phyloP scores from a whole-genome alignment of 805 yeast species.

The Pichia rugopelliculosa region DNA sequence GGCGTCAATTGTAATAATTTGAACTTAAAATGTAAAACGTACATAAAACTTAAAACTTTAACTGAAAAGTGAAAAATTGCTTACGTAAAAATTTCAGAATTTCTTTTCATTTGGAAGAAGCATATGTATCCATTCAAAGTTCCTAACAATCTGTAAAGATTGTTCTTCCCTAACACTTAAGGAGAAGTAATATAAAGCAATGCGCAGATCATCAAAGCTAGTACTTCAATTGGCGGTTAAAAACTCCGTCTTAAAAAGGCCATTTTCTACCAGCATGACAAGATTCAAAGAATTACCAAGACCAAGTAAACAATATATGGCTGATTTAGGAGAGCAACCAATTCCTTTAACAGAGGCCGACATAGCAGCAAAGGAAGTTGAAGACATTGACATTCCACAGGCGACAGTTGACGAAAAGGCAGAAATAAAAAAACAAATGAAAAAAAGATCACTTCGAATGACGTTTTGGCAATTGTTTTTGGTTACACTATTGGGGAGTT shows the following conservation, averaged over 20 bases:
- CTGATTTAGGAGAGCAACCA: constrained; percentile 25
- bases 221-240: neutral
- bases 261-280: neutral
- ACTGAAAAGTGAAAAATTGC: too few relatives aligned
- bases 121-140: too few relatives aligned
- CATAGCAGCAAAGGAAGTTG: constrained; percentile 11
- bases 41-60: too few relatives aligned
- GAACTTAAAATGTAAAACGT: too few relatives aligned
- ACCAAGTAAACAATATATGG: constrained; percentile 20
- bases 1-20: too few relatives aligned
- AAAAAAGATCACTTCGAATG: constrained; percentile 26
- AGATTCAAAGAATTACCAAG: constrained; percentile 11
- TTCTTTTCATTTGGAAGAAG: neutral
- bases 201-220: neutral
- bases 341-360: constrained; percentile 14
- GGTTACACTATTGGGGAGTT: constrained; percentile 29
- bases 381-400: constrained; percentile 13
- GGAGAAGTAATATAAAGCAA: neutral
- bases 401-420: constrained; percentile 17
- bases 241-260: neutral
- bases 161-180: neutral
- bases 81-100: neutral
- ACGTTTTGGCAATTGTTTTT: constrained; percentile 27
- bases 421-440: constrained; percentile 18
- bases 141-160: neutral